Base-by-base conservation (phyloP, 108 stramenopile genomes). In the Nitzschia sp. region DNA sequence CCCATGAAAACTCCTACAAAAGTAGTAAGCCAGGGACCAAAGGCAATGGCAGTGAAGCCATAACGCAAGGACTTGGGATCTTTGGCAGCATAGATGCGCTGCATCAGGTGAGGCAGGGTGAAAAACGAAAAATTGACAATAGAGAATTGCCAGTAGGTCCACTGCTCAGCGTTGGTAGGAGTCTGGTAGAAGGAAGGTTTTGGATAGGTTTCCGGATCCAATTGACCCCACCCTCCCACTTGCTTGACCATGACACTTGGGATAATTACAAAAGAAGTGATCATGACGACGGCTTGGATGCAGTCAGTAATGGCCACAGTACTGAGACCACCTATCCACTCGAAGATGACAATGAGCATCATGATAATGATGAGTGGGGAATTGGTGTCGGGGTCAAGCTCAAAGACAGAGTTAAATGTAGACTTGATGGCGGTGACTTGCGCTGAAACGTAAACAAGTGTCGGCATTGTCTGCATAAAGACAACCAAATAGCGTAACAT, bases 1-100 rank as follows among this genome's bases (percentile, higher is more conserved):
- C 76, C 77, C n/a, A 78, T 57, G 62, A 65, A 78, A 9, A 71
- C 51, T 3, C 77, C 77, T 3, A 69, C 71, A 25, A 78, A 41
- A 34, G 40, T 56, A 7, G 68, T 63, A 1, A 73, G 37, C 72
- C 71, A 78, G 8, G 51, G 59, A 25, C 52, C 67, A 10, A 70
- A 7, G 19, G 42, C 37, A 6, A 70, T 9, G 10, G 70, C 68
- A 8, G 7, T 0, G 37, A 22, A 78, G 10, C 59, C 70, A n/a
- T 17, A 50, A 24, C 70, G 69, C 15, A 77, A 54, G 6, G 70
- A 65, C 7, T 42, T 63, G 17, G 71, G 17, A 41, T 63, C 61
- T 22, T 12, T 37, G 3, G 76, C 76, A 29, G 76, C 76, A 61
- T 77, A 72, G 12, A 51, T 72, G 9, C 70, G 40, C 46, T 71